Evolutionary conservation across 495 filamentous ascomycete genomes (phyloP).

Genomic region (Hypomontagnella monticulosa): DNA sequence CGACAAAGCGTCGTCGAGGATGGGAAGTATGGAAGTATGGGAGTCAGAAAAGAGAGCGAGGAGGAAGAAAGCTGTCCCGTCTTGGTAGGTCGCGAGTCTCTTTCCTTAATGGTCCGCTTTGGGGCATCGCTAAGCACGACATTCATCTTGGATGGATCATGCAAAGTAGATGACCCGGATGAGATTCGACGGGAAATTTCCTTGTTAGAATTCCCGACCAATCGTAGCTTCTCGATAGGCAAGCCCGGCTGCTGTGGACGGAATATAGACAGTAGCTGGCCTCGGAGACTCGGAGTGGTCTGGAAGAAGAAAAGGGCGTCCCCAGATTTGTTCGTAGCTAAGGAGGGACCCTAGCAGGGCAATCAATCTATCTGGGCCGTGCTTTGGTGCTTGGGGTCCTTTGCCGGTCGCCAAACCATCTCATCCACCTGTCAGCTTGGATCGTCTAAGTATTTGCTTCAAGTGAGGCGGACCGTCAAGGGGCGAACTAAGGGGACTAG

Average conservation of each 20-base stretch:
- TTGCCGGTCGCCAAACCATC: conserved; percentile 14
- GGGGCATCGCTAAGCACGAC: conserved; percentile 24
- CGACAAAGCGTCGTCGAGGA: conserved; percentile 13
- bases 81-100: conserved; percentile 34
- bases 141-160: conserved; percentile 41
- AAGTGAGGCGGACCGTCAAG: conserved; percentile 41
- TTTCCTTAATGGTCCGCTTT: conserved; percentile 38
- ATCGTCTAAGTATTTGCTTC: conserved; percentile 22
- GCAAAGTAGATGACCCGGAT: conserved; percentile 42
- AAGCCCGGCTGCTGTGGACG: conserved; percentile 28
- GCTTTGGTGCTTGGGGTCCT: no score
- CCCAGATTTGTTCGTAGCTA: not conserved
- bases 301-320: conserved; percentile 17
- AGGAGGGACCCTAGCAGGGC: conserved; percentile 18
- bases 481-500: not conserved
- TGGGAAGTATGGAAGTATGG: conserved; percentile 10
- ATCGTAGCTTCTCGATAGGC: conserved; percentile 32
- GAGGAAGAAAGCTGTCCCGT: conserved; percentile 28
- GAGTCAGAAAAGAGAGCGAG: conserved; percentile 1
- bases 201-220: conserved; percentile 38
- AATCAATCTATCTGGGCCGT: conserved; percentile 33
- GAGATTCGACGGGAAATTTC: conserved; percentile 43
- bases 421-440: conserved; percentile 28
- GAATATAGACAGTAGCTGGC: conserved; percentile 18
- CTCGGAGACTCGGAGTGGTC: conserved; percentile 35